Conservation (phyloP, 75 land plant genomes). For the Pinus tabuliformis region DNA sequence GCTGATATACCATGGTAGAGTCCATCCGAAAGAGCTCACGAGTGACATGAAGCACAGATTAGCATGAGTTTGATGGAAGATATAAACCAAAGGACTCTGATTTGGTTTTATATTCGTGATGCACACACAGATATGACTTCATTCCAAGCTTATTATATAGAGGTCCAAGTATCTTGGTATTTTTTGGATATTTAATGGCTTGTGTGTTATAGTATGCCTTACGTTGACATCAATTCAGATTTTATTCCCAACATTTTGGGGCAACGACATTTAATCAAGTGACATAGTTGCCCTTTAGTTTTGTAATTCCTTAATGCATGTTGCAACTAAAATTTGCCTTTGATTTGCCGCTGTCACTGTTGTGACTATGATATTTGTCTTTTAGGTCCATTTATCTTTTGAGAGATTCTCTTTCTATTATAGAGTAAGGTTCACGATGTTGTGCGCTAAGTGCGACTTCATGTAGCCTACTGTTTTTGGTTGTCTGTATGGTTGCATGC, state of each 20-base stretch:
- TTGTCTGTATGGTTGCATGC: neutral
- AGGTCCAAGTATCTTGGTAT: neutral
- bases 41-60: too few species aligned
- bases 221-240: neutral
- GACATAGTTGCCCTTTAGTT: neutral
- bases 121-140: neutral
- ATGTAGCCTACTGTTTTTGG: neutral
- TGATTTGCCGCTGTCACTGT: neutral
- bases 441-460: neutral
- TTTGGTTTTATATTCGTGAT: neutral
- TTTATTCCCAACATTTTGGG: neutral
- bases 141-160: neutral
- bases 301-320: too few species aligned
- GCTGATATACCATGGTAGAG: too few species aligned
- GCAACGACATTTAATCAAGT: neutral
- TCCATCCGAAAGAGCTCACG: too few species aligned
- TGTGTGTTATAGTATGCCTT: neutral
- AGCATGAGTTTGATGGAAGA: too few species aligned
- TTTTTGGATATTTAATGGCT: neutral
- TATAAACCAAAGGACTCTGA: neutral
- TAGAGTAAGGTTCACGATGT: neutral
- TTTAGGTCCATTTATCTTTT: neutral
- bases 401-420: neutral
- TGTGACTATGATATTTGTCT: neutral
- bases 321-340: too few species aligned